These are phyloP conservation scores for Geranomyces michiganensis DNA, from an alignment of 192 early-diverging fungal genomes.

Conservation along the genomic window DNA sequence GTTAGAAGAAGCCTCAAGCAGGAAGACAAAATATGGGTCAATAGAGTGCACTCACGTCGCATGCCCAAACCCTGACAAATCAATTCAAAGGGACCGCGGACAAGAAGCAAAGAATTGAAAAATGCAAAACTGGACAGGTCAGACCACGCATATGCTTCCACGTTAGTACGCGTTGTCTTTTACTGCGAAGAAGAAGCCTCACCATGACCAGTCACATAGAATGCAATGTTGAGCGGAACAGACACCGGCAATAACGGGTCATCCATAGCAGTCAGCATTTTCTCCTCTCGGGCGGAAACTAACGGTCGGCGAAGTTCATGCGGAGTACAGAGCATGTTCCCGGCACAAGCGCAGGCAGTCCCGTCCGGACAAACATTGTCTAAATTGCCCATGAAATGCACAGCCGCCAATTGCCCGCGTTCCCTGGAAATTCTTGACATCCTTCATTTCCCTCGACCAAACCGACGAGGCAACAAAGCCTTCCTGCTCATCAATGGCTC, in stretches of 20 bases:
- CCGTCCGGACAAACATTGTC: no score
- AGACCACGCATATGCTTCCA: background rate
- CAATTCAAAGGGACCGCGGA: background rate
- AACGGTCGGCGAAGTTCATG: no score
- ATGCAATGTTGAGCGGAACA: background rate
- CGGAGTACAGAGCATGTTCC: no score
- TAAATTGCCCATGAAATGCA: no score
- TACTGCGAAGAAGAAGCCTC: background rate
- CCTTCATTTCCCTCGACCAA: no score
- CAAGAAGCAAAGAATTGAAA: background rate
- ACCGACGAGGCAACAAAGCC: no score
- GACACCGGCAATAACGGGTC: background rate
- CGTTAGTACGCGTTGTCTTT: no score
- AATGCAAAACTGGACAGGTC: background rate
- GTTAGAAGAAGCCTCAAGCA: background rate
- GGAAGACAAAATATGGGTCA: background rate
- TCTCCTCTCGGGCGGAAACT: no score
- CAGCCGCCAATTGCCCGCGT: no score
- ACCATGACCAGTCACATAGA: slow-evolving; percentile 11
- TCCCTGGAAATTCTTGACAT: no score
- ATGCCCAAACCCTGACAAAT: slow-evolving; percentile 9
- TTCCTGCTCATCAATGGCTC: slow-evolving; percentile 11
- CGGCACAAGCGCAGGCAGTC: no score
- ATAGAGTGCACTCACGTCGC: slow-evolving; percentile 1
- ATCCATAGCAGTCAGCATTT: no score